Evolutionary conservation across 345 rosid genomes (phyloP).

Genomic region (Populus simonii): DNA sequence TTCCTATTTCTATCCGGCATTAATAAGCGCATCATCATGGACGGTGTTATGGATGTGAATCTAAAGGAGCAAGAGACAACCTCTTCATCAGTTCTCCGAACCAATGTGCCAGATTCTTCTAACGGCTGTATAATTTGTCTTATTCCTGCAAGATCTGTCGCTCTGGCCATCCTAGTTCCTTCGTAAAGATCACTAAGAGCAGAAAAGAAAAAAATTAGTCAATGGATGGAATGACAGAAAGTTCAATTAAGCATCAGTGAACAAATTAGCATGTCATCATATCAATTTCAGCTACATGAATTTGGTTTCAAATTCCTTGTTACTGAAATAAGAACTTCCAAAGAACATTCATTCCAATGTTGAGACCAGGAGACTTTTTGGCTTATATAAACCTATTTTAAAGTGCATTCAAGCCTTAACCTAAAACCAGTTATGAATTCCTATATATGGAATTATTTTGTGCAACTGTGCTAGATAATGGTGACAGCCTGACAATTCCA

Average conservation of each 20-base stretch:
- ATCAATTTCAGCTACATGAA: neutral
- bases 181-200: slow-evolving; percentile 74
- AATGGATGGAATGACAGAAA: slow-evolving; percentile 8
- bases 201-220: slow-evolving; percentile 13
- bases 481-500: neutral
- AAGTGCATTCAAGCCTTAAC: neutral
- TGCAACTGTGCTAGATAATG: neutral
- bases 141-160: slow-evolving; percentile 66
- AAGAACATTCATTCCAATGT: neutral
- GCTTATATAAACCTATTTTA: neutral
- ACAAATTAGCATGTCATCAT: neutral
- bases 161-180: slow-evolving; percentile 77
- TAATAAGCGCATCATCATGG: neutral
- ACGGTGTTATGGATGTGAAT: neutral
- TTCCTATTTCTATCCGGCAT: neutral
- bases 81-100: slow-evolving; percentile 74
- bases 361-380: neutral
- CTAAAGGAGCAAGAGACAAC: slow-evolving; percentile 29
- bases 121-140: slow-evolving; percentile 66
- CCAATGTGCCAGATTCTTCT: slow-evolving; percentile 65
- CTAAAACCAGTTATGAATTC: slow-evolving; percentile 4
- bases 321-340: neutral
- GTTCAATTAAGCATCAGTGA: neutral
- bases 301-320: neutral
- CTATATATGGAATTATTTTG: neutral